A percentile compares a stretch with the other conserved stretches of the same genome.
These are phyloP conservation scores for Populus tomentosa DNA, from an alignment of 441 rosid species.

Conservation along the genomic window DNA sequence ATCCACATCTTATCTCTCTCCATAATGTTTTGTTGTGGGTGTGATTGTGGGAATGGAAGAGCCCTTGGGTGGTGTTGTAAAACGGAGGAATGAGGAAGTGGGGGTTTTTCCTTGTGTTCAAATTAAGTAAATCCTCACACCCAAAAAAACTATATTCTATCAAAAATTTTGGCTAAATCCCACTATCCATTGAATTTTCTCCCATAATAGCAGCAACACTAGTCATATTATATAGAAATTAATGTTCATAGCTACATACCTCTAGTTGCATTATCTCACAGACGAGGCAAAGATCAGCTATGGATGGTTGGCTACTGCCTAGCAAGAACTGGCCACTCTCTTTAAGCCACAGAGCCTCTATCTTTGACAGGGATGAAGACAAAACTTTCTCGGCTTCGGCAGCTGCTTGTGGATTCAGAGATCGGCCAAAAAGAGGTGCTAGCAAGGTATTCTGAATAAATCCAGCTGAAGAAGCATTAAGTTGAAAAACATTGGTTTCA, in stretches of 20 bases:
- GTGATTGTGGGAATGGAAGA: not conserved
- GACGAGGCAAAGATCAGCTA: conserved; percentile 84
- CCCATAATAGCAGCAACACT: not conserved
- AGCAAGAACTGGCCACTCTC: conserved; percentile 61
- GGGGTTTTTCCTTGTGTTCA: not conserved
- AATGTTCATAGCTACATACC: conserved; percentile 29
- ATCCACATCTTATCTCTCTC: not conserved
- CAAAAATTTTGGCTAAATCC: not conserved
- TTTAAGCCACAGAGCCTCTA: conserved; percentile 77
- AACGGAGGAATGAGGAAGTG: not conserved
- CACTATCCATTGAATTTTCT: not conserved
- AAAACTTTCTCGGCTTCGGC: conserved; percentile 56
- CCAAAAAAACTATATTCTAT: not conserved
- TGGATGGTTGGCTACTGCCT: conserved; percentile 66
- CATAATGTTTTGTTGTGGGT: not conserved
- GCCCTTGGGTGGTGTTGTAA: not conserved
- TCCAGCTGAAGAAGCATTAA: conserved; percentile 30
- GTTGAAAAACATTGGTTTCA: not conserved
- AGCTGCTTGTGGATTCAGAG: conserved; percentile 53
- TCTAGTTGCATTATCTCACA: conserved; percentile 87
- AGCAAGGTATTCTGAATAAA: conserved; percentile 35
- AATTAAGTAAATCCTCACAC: not conserved
- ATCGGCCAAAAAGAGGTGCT: conserved; percentile 49
- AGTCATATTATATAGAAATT: not conserved
- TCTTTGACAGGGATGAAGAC: conserved; percentile 40